phyloP scores from a whole-genome alignment of 345 rosid genomes.

The Alliaria petiolata region DNA sequence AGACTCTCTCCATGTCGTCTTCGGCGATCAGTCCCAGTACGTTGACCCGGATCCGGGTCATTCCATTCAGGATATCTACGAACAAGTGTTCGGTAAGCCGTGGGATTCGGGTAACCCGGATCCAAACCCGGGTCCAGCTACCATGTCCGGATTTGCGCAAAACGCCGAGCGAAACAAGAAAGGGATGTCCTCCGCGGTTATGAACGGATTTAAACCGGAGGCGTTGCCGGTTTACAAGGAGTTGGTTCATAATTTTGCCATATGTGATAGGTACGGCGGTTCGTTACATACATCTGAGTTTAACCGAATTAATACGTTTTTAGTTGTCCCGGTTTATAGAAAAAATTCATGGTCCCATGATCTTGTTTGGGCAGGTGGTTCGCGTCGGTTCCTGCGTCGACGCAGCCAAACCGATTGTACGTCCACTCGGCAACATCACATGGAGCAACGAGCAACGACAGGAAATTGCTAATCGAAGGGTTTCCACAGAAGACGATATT shows the following conservation, averaged over 20 bases:
- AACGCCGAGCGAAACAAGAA: conserved; percentile 43
- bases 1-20: conserved; percentile 41
- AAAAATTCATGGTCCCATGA: neutral
- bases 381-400: conserved; percentile 55
- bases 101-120: conserved; percentile 47
- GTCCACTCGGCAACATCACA: conserved; percentile 63
- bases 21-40: conserved; percentile 46
- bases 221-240: conserved; percentile 53
- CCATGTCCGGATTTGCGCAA: conserved; percentile 67
- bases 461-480: conserved; percentile 39
- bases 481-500: conserved; percentile 64
- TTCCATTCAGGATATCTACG: conserved; percentile 80
- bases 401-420: conserved; percentile 56
- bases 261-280: conserved; percentile 40
- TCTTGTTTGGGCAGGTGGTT: conserved; percentile 41
- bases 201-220: conserved; percentile 73
- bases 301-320: neutral
- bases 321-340: conserved; percentile 30
- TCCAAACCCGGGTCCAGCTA: conserved; percentile 39
- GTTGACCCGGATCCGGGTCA: conserved; percentile 87
- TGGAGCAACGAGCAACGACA: conserved; percentile 53
- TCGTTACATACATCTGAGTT: neutral
- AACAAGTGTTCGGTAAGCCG: conserved; percentile 75
- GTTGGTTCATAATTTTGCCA: conserved; percentile 52
- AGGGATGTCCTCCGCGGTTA: conserved; percentile 59